phyloP scores from a whole-genome alignment of 352 stramenopile species.

The Globisporangium canariense region DNA sequence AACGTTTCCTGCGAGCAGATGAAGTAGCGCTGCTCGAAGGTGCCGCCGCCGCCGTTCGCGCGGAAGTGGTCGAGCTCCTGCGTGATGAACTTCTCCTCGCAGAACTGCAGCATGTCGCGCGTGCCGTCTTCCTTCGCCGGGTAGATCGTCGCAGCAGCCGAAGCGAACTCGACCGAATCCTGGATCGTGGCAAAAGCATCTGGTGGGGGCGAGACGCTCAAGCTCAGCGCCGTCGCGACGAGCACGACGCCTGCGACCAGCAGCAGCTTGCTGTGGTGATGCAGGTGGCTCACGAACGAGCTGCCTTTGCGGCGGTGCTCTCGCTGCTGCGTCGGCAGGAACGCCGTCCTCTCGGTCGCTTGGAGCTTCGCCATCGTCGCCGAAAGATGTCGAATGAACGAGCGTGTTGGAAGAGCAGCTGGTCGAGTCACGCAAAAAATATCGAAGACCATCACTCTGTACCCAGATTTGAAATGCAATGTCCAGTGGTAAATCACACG shows the following conservation, averaged over 20 bases:
- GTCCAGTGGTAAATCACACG: no score
- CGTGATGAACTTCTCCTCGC: conserved; percentile 67
- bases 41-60: conserved; percentile 33
- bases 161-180: neutral
- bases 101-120: conserved; percentile 48
- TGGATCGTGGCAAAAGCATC: neutral
- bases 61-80: conserved; percentile 81
- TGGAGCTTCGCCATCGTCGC: conserved; percentile 1
- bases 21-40: conserved; percentile 87
- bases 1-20: conserved; percentile 39
- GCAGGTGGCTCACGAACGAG: conserved; percentile 2
- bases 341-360: neutral
- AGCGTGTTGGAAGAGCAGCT: neutral
- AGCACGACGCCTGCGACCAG: neutral
- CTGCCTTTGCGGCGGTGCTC: neutral
- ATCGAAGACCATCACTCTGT: neutral
- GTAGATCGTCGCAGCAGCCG: neutral
- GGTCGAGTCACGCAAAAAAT: neutral
- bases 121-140: conserved; percentile 22
- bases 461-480: no score
- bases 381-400: neutral
- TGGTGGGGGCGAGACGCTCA: neutral
- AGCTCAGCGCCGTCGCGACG: neutral
- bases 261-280: conserved; percentile 2
- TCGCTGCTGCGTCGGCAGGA: neutral